Conservation (phyloP, 2,329 filamentous ascomycete species). For the Claviceps purpurea region DNA sequence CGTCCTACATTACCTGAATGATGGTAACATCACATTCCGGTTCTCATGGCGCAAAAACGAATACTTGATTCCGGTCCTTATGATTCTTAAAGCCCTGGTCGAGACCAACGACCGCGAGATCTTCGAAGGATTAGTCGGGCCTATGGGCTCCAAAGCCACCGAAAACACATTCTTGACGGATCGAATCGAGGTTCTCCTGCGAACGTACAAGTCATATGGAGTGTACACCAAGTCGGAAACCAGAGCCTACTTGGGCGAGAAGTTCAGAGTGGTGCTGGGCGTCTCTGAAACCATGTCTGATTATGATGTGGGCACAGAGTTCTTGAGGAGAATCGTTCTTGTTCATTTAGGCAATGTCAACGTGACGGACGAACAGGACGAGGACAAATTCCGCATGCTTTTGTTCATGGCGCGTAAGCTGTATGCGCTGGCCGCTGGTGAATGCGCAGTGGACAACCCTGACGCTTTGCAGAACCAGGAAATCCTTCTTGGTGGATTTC, state of each 20-base stretch:
- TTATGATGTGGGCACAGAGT: constrained; percentile 82
- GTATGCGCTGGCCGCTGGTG: constrained; percentile 82
- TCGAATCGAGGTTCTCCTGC: constrained; percentile 78
- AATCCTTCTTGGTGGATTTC: constrained; percentile 79
- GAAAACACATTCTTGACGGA: constrained; percentile 90
- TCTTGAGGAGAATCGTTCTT: constrained; percentile 76
- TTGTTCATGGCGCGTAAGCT: constrained; percentile 95
- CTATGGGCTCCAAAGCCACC: constrained; percentile 59
- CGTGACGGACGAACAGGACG: constrained; percentile 71
- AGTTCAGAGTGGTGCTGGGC: constrained; percentile 79
- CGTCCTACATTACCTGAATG: constrained; percentile 85
- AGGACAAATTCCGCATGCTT: constrained; percentile 86
- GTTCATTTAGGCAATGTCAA: constrained; percentile 81
- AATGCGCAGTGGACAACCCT: constrained; percentile 87
- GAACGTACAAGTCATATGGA: constrained; percentile 85
- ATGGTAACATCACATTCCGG: constrained; percentile 91
- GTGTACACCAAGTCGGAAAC: constrained; percentile 74
- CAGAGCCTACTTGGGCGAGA: constrained; percentile 73
- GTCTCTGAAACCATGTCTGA: constrained; percentile 74
- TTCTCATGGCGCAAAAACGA: constrained; percentile 98
- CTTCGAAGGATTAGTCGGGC: constrained; percentile 82
- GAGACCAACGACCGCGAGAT: constrained; percentile 96
- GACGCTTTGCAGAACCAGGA: constrained; percentile 96
- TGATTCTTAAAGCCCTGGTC: constrained; percentile 88
- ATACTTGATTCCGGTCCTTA: constrained; percentile 89